Evolutionary conservation across 441 rosid species (phyloP), one percentile per base, ranked within the genome.

Genomic region (Geranium incanum): DNA sequence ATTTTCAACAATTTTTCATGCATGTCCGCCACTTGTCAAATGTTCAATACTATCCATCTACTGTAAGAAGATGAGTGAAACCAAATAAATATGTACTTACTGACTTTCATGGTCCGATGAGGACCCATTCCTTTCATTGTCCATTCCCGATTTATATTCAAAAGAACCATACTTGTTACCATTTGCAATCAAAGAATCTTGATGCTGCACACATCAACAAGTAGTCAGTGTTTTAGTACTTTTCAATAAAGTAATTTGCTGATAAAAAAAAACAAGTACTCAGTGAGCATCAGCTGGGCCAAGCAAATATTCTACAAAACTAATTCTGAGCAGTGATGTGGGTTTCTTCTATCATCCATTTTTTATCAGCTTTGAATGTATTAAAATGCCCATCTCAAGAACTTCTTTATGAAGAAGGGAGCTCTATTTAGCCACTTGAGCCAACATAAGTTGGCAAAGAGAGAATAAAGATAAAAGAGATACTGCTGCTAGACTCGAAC

Each of bases 61-160:
- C 43, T 39, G 8, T 39, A 39, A 39, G 8, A 39, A 39, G 6
- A 39, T 7, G 8, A 1, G 43, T 39, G 43, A 39, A 39, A 39
- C 43, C 43, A 39, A 28, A 39, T 39, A 39, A 39, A 39, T 39
- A 50, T 80, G 84, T 72, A 91, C 99, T 91, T 79, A 95, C 99
- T 92, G 99, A 86, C 97, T 88, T 83, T 95, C 99, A 72, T 72
- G 94, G 73, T 95, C 99, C 5, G 99, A 93, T 63, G 99, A 95
- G 67, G 99, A 95, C 78, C 89, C 98, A 76, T 85, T 84, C 84
- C 97, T 91, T 71, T 93, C 95, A 71, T 76, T 88, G 75, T 91
- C 97, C 97, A 93, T 89, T 67, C 97, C 98, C 82, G 99, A 76
- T 80, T 93, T 95, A 81, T 89, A 93, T 76, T 95, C 98, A 80